Conservation (phyloP, 257 asterid species). For the Thymus quinquecostatus region DNA sequence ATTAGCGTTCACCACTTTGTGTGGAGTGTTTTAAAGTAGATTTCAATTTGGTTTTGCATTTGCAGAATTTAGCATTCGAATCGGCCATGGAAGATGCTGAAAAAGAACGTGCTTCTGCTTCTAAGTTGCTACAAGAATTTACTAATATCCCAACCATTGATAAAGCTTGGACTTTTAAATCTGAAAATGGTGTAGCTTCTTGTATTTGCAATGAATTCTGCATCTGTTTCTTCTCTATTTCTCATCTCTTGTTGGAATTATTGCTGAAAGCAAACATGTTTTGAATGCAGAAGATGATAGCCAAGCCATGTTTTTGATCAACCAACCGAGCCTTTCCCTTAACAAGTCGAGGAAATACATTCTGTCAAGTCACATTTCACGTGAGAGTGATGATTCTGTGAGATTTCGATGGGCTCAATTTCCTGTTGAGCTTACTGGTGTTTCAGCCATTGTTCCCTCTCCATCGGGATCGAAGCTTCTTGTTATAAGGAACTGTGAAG, state of each 20-base stretch:
- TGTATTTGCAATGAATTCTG: background rate
- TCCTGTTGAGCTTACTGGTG: conserved; percentile 74
- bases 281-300: conserved; percentile 51
- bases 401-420: conserved; percentile 76
- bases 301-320: conserved; percentile 62
- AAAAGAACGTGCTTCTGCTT: conserved; percentile 58
- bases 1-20: background rate
- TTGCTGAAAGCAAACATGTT: background rate
- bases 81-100: conserved; percentile 50
- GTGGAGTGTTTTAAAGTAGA: background rate
- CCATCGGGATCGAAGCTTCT: conserved; percentile 84
- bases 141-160: conserved; percentile 73
- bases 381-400: conserved; percentile 40
- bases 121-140: conserved; percentile 72
- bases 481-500: conserved; percentile 69
- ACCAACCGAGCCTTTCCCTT: conserved; percentile 73
- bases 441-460: conserved; percentile 72
- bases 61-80: conserved; percentile 32
- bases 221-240: background rate
- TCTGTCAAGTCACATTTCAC: conserved; percentile 56
- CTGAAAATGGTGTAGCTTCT: conserved; percentile 51
- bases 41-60: conserved; percentile 7
- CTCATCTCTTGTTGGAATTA: background rate
- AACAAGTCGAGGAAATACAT: conserved; percentile 70
- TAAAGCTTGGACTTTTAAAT: conserved; percentile 83